Conservation (phyloP, 345 rosid genomes). For the Cardamine resedifolia region DNA sequence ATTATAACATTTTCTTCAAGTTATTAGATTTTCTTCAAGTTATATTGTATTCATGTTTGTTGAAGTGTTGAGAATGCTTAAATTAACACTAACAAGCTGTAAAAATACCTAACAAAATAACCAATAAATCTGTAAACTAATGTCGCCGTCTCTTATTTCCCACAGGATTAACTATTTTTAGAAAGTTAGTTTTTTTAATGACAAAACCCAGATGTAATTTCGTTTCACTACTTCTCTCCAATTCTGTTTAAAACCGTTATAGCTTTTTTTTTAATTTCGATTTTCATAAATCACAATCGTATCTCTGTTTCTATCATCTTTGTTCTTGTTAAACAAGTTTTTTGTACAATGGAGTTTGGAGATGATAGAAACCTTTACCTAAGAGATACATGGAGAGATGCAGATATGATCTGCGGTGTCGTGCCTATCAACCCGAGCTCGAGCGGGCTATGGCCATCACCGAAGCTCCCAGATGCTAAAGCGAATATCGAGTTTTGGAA, state of each 20-base stretch:
- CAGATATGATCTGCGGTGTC: constrained; percentile 24
- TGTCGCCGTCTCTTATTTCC: constrained; percentile 23
- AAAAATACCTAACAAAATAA: constrained; percentile 13
- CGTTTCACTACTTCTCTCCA: constrained; percentile 18
- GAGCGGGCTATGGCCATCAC: constrained; percentile 31
- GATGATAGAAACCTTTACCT: constrained; percentile 33
- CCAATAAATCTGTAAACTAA: constrained; percentile 17
- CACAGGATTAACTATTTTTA: constrained; percentile 19
- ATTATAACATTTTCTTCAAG: background rate
- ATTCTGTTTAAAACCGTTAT: constrained; percentile 20
- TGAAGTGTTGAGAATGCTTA: constrained; percentile 11
- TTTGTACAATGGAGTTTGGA: constrained; percentile 27
- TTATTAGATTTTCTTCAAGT: background rate
- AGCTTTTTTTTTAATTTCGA: constrained; percentile 5
- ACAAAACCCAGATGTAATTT: constrained; percentile 24
- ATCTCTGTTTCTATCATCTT: constrained; percentile 8
- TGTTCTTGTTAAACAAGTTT: background rate
- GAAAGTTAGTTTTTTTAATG: constrained; percentile 6
- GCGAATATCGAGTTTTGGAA: constrained; percentile 28
- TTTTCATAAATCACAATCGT: background rate
- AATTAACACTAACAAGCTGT: constrained; percentile 33
- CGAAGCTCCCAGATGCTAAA: constrained; percentile 8
- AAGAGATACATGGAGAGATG: constrained; percentile 39
- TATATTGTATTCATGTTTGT: constrained; percentile 12
- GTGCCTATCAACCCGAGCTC: constrained; percentile 34